These are phyloP conservation scores for Geranium rotundifolium DNA, from an alignment of 345 rosid species.

Conservation along the genomic window DNA sequence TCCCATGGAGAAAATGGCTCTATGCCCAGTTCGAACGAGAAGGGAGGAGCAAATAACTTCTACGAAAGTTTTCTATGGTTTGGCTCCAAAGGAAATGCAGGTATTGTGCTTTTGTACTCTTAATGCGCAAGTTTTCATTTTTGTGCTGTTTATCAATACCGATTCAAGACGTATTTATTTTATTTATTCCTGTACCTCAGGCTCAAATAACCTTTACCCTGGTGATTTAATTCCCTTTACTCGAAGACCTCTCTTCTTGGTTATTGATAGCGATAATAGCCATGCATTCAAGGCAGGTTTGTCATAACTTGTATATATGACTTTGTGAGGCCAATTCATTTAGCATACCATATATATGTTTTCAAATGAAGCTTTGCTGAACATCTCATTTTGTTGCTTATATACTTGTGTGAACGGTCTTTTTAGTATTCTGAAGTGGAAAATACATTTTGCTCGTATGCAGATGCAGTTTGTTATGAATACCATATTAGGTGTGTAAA, in stretches of 20 bases:
- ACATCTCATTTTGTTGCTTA: too few relatives aligned
- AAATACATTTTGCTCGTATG: neutral
- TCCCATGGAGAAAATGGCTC: constrained; percentile 41
- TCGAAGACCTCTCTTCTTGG: constrained; percentile 80
- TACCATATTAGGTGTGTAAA: neutral
- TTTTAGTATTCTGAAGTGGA: neutral
- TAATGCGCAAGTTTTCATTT: neutral
- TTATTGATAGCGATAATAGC: constrained; percentile 93
- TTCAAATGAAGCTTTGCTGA: constrained; percentile 1
- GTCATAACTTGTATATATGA: constrained; percentile 53
- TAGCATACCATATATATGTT: neutral
- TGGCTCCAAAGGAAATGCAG: constrained; percentile 64
- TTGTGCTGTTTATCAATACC: neutral
- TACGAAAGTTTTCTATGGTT: constrained; percentile 48
- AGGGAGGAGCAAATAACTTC: constrained; percentile 27
- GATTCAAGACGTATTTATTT: neutral
- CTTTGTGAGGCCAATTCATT: constrained; percentile 1
- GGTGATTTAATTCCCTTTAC: constrained; percentile 95
- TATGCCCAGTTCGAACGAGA: constrained; percentile 46
- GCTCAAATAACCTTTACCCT: constrained; percentile 67
- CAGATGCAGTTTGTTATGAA: neutral
- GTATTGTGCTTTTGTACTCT: constrained; percentile 19
- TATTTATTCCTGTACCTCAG: constrained; percentile 29
- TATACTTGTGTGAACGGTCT: too few relatives aligned
- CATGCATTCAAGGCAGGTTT: constrained; percentile 99